Conservation (phyloP, 768 basidiomycete species). For the Brasilioporus rufonigricans region DNA sequence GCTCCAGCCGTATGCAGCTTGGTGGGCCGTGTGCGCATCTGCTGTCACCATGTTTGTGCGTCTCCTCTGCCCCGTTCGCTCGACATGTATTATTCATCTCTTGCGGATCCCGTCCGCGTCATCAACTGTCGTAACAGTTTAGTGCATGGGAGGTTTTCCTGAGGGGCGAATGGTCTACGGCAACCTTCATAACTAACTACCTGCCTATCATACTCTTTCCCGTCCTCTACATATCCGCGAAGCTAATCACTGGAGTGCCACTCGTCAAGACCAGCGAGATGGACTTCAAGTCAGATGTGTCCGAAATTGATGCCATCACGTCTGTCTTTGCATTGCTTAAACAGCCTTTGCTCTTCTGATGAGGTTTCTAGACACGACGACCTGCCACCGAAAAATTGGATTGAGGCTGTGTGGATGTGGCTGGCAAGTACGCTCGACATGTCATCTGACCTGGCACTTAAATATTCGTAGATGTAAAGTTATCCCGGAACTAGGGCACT, state of each 20-base stretch:
- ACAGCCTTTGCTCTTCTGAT: not conserved
- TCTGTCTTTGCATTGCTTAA: conserved; percentile 4
- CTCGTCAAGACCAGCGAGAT: too few relatives aligned
- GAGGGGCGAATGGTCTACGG: conserved; percentile 12
- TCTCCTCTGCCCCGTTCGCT: too few relatives aligned
- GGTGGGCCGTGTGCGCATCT: conserved; percentile 30
- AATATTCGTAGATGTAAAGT: too few relatives aligned
- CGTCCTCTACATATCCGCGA: conserved; percentile 37
- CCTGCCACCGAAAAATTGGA: conserved; percentile 19
- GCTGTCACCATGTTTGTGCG: conserved; percentile 7
- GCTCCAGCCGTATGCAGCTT: conserved; percentile 42
- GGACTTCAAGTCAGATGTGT: conserved; percentile 11
- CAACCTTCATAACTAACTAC: conserved; percentile 39
- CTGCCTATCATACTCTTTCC: conserved; percentile 42
- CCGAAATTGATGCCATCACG: conserved; percentile 19
- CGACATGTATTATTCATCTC: too few relatives aligned
- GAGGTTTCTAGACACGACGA: conserved; percentile 20
- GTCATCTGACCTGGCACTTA: not conserved
- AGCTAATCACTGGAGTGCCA: conserved; percentile 18
- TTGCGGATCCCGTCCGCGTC: too few relatives aligned
- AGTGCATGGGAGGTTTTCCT: not conserved
- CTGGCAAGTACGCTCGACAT: conserved; percentile 10
- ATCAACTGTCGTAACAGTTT: conserved; percentile 24
- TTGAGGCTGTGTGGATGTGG: conserved; percentile 19
- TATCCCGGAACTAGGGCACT: too few relatives aligned